Conservation (phyloP, 2,329 filamentous ascomycete genomes). For the Nemania sp. region DNA sequence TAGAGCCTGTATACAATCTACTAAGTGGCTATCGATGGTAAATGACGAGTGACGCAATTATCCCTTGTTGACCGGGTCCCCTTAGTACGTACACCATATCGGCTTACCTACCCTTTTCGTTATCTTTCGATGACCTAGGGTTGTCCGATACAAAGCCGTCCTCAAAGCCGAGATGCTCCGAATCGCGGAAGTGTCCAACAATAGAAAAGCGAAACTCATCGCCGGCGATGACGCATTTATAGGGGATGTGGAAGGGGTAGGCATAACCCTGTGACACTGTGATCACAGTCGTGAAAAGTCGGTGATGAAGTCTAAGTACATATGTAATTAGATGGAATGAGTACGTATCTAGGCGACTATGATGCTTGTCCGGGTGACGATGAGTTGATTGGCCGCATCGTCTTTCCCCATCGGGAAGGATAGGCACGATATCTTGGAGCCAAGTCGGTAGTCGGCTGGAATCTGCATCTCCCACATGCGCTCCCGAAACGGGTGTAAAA, state of each 20-base stretch:
- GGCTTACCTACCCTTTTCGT: not conserved
- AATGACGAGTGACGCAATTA: not conserved
- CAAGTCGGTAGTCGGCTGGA: conserved; percentile 13
- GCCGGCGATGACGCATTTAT: not conserved
- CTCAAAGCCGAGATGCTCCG: not conserved
- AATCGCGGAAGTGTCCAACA: not conserved
- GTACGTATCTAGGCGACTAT: too few relatives aligned
- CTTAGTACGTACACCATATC: not conserved
- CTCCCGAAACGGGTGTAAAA: not conserved
- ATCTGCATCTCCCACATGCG: conserved; percentile 12
- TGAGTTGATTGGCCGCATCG: not conserved
- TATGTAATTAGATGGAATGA: too few relatives aligned
- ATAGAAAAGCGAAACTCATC: not conserved
- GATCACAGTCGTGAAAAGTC: not conserved
- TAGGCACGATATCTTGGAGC: not conserved
- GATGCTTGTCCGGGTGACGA: not conserved
- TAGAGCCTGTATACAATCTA: not conserved
- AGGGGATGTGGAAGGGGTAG: not conserved
- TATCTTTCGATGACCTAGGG: not conserved
- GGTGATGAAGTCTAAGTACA: not conserved
- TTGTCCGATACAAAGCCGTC: not conserved
- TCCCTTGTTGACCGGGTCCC: not conserved
- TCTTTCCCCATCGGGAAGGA: not conserved
- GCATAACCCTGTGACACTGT: not conserved
- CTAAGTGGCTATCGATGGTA: not conserved